Base-by-base conservation (phyloP, 805 yeast genomes). In the Hanseniaspora taiwanica region DNA sequence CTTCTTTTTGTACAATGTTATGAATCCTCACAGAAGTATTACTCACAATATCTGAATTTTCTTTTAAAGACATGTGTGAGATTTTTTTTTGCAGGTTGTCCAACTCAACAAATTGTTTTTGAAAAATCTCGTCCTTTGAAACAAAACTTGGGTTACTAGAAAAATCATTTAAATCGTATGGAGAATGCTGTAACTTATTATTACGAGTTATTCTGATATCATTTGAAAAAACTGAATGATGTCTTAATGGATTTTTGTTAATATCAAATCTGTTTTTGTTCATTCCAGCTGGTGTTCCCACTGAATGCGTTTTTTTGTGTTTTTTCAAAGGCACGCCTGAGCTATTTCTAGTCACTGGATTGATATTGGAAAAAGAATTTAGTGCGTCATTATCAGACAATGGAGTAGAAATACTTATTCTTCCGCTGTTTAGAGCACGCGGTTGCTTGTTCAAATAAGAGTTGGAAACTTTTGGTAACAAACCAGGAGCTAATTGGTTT, bases 401-500 rank as follows among this genome's bases (percentile, higher is more conserved):
- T 6, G 35, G 35, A 14, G 41, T 17, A 25, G 35, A 24, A 21
- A 40, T 38, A 34, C 43, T 40, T 2, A 40, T 40, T 40, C 43
- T 40, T 3, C 43, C 43, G 21, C 40, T 37, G 23, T 37, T 37
- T 37, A 37, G 27, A 2, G 36, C 43, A 20, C 27, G 37, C 4
- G 43, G 43, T 14, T 29, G 33, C 10, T 16, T n/a, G 14, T n/a
- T n/a, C 25, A 23, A 23, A 10, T 23, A 23, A n/a, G n/a, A n/a
- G n/a, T 23, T 23, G 25, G 25, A 7, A 7, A 23, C 25, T 23
- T 7, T 23, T 23, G n/a, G n/a, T n/a, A n/a, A n/a, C 25, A 23
- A 23, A 23, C 25, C 25, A 7, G 25, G 9, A 23, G 25, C 25
- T 23, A 10, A 7, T 7, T 23, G 25, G 10, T 23, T 23, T 7